Evolutionary conservation across 306 rosid genomes (phyloP).

Genomic region (Prunus mongolica): DNA sequence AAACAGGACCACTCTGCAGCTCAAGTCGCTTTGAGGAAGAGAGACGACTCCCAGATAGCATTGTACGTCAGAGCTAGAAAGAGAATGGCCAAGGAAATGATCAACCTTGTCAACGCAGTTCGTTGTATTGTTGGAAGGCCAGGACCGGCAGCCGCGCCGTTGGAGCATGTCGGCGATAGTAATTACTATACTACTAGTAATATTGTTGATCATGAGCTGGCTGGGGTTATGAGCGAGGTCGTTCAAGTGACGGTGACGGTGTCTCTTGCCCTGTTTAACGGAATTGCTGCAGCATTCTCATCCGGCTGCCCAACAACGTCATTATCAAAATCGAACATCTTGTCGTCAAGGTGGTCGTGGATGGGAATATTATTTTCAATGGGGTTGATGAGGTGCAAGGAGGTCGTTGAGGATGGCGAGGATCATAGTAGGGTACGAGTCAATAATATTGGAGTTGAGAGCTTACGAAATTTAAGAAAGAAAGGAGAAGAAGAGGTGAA

Average conservation of each 20-base stretch:
- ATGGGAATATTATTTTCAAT: constrained; percentile 8
- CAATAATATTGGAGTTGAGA: constrained; percentile 8
- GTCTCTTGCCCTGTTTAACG: constrained; percentile 52
- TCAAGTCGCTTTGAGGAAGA: constrained; percentile 61
- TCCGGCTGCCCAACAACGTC: constrained; percentile 28
- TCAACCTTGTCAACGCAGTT: constrained; percentile 43
- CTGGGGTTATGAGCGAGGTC: constrained; percentile 46
- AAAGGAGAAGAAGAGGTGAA: constrained; percentile 58
- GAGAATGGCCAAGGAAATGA: constrained; percentile 45
- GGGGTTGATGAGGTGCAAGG: background rate
- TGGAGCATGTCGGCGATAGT: background rate
- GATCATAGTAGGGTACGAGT: constrained; percentile 13
- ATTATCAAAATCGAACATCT: background rate
- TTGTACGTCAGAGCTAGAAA: constrained; percentile 43
- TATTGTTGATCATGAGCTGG: constrained; percentile 42
- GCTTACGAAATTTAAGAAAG: constrained; percentile 39
- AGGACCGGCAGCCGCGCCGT: background rate
- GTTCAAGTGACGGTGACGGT: constrained; percentile 48
- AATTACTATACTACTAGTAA: background rate
- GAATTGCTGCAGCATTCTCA: constrained; percentile 36
- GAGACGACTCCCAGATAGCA: constrained; percentile 41
- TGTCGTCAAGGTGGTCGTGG: constrained; percentile 19
- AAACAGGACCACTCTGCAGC: constrained; percentile 65
- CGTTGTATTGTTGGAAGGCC: constrained; percentile 18
- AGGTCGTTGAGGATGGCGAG: background rate